These are phyloP conservation scores for grape (Vitis vinifera) DNA, from an alignment of 164 flowering plant species.

Conservation along the genomic window DNA sequence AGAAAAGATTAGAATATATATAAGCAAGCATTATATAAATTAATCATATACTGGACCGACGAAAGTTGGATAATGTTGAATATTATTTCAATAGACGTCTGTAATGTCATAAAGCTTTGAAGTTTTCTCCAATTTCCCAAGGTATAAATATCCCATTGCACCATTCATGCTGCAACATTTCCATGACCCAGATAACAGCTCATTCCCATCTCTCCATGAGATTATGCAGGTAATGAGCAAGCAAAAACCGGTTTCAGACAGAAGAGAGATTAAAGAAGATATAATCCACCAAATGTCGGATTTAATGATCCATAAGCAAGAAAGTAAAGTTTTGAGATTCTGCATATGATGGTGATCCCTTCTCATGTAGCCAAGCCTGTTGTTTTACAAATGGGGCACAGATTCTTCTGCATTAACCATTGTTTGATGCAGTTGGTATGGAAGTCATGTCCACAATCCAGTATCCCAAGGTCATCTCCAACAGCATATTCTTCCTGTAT, in stretches of 20 bases:
- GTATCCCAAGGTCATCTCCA: conserved; percentile 62
- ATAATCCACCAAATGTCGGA: conserved; percentile 12
- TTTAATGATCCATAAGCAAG: conserved; percentile 12
- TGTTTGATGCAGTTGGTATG: conserved; percentile 72
- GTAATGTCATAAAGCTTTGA: background rate
- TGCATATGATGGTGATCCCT: background rate
- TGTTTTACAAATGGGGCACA: conserved; percentile 85
- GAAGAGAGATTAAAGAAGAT: background rate
- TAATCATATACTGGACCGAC: background rate
- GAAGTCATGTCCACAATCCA: conserved; percentile 82
- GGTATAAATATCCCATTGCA: background rate
- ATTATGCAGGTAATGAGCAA: conserved; percentile 3
- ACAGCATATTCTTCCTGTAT: conserved; percentile 67
- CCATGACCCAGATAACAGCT: background rate
- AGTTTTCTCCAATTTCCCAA: background rate
- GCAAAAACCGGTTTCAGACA: conserved; percentile 1
- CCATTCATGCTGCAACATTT: conserved; percentile 8
- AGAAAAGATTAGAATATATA: background rate
- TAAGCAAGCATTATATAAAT: background rate
- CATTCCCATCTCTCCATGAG: background rate
- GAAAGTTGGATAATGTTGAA: background rate
- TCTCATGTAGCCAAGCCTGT: conserved; percentile 49
- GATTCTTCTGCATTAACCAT: conserved; percentile 78
- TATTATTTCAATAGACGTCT: conserved; percentile 10
- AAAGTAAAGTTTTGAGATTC: conserved; percentile 6